Evolutionary conservation across 202 grass and related monocot genomes (phyloP), one percentile per base, ranked within the genome.

Genomic region (Cymbopogon flexuosus): DNA sequence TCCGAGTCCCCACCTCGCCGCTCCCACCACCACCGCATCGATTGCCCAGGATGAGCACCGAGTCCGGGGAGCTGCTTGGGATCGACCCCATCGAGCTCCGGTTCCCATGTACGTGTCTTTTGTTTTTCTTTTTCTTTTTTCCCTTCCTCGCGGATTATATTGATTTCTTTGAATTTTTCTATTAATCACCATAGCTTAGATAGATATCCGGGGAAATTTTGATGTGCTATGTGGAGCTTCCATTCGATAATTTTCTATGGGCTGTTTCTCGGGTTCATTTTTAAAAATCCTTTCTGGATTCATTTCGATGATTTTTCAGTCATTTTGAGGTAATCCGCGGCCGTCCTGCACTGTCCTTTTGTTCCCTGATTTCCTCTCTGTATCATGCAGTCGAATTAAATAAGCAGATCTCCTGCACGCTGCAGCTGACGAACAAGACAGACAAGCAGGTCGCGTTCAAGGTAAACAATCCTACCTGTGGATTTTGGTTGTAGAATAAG

Each of bases 321-420:
- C 3, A 21, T 79, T 79, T 8, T 69, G 19, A 84, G 57, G 6
- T 10, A 65, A 19, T 35, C 2, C 2, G n/a, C 36, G 54, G 31
- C 59, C 78, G 47, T 78, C 62, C 33, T 4, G 29, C 75, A 87
- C 8, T 10, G 15, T 73, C 21, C 43, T 52, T 23, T 80, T 45
- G 23, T 66, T 72, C n/a, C 19, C 62, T 93, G 62, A 83, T 69
- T 18, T n/a, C 27, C 14, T 36, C 62, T 77, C 15, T 2, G 31
- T 35, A 77, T 41, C 64, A 45, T 75, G 72, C 70, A 98, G 96
- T 98, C 73, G 88, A 95, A 72, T 52, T 95, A 24, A 88, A 89
- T 62, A 98, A 91, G 76, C 92, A 95, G 88, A 91, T 95, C 63
- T 95, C 96, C 3, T 98, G 92, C 74, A 84, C 92, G 18, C 79